Conservation (phyloP, 2,329 filamentous ascomycete species). For the Podosphaera xanthii region DNA sequence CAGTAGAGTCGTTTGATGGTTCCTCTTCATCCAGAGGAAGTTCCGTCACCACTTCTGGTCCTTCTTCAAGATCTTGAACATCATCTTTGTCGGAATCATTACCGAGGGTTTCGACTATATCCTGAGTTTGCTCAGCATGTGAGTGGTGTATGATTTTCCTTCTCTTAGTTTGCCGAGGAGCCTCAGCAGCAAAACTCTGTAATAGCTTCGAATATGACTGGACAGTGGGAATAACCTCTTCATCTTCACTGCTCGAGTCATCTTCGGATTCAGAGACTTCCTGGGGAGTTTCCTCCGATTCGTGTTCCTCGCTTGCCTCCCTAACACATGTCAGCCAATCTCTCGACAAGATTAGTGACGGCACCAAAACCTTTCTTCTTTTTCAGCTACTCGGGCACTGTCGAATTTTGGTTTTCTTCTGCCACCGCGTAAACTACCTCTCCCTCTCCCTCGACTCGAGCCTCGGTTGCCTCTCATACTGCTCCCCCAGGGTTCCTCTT, state of each 20-base stretch:
- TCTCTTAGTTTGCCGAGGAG: constrained; percentile 28
- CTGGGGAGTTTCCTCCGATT: constrained; percentile 14
- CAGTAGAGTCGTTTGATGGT: constrained; percentile 26
- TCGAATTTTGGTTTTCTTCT: constrained; percentile 22
- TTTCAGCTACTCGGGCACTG: constrained; percentile 23
- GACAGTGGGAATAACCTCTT: constrained; percentile 16
- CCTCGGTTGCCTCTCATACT: constrained; percentile 1
- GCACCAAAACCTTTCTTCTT: constrained; percentile 18
- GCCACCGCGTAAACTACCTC: constrained; percentile 12
- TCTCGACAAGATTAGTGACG: background rate
- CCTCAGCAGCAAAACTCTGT: constrained; percentile 28
- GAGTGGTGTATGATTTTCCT: constrained; percentile 26
- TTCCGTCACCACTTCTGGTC: constrained; percentile 18
- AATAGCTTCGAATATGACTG: constrained; percentile 34
- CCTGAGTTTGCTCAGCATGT: constrained; percentile 5
- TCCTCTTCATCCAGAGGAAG: constrained; percentile 19
- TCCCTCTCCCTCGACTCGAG: constrained; percentile 9
- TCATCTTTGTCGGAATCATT: constrained; percentile 17
- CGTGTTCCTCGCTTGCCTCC: constrained; percentile 12
- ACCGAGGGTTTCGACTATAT: constrained; percentile 4
- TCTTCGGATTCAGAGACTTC: constrained; percentile 16
- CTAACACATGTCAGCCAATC: constrained; percentile 5
- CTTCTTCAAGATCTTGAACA: constrained; percentile 27
- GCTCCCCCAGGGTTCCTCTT: background rate
- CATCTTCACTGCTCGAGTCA: constrained; percentile 18